A percentile compares a stretch with the other conserved stretches of the same genome.
phyloP scores from a whole-genome alignment of 1,139 yeast genomes.

The Zhuliangozyma parablackwelliae region DNA sequence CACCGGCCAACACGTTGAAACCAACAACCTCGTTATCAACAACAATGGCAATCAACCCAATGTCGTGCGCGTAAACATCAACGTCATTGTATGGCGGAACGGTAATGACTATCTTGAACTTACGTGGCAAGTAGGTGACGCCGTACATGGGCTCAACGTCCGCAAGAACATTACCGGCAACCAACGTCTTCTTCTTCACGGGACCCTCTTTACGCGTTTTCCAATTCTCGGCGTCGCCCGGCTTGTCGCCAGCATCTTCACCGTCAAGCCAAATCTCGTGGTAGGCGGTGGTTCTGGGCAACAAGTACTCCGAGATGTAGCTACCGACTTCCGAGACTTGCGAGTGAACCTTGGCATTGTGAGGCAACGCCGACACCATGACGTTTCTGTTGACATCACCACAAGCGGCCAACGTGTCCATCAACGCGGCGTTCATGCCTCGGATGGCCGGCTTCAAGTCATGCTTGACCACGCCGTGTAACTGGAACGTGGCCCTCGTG shows the following conservation, averaged over 20 bases:
- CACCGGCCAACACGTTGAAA: conserved; percentile 88
- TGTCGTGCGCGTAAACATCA: conserved; percentile 93
- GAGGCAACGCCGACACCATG: conserved; percentile 84
- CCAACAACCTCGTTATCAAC: conserved; percentile 66
- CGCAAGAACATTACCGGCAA: conserved; percentile 82
- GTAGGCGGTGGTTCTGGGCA: conserved; percentile 91
- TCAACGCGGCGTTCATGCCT: conserved; percentile 83
- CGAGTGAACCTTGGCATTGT: conserved; percentile 73
- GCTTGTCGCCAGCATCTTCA: conserved; percentile 66
- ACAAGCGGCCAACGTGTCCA: conserved; percentile 97
- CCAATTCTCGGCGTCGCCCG: conserved; percentile 67
- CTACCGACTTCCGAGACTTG: conserved; percentile 66
- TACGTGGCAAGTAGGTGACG: conserved; percentile 86
- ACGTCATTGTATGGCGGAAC: conserved; percentile 97
- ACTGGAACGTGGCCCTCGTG: conserved; percentile 95
- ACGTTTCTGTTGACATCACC: conserved; percentile 98
- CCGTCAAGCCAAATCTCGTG: conserved; percentile 97
- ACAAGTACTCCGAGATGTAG: conserved; percentile 70
- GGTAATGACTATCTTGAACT: conserved; percentile 90
- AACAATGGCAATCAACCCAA: conserved; percentile 87
- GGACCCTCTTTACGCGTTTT: conserved; percentile 76
- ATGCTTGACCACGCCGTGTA: conserved; percentile 91
- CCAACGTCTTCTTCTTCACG: conserved; percentile 69
- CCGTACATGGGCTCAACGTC: conserved; percentile 89
- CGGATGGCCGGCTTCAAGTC: conserved; percentile 86